Base-by-base conservation (phyloP, 495 filamentous ascomycete genomes). In the Daldinia decipiens region DNA sequence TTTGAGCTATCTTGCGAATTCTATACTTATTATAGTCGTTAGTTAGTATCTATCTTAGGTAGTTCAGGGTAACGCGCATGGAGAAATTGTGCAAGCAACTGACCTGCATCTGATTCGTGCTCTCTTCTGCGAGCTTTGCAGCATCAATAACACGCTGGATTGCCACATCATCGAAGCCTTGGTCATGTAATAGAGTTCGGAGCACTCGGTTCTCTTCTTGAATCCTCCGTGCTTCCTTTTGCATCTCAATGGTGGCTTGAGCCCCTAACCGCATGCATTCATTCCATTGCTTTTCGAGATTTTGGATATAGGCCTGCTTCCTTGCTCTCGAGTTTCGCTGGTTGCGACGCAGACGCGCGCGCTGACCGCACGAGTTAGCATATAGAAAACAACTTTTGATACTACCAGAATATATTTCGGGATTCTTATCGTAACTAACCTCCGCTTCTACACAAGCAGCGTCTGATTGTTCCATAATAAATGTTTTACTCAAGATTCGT, bases 281-380 rank as follows among this genome's bases (percentile, higher is more conserved):
- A 11, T 39, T 59, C 56, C 56, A 59, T 43, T 39, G 56, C 34
- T 43, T 24, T 26, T 59, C 56, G 4, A 59, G 21, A 40, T 29
- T 43, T 31, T 43, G 36, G 12, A 59, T 43, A 45, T 59, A 59
- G 1, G 56, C 56, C 13, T 59, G 56, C 24, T 59, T 59, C 36
- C 56, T 59, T 17, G 56, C 56, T 29, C 56, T 40, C 7, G 56
- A 59, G 24, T 59, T 59, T 1, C 56, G 56, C 9, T 59, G 56
- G 21, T 59, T 59, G 15, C 56, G 56, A 31, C 56, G 56, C 56
- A 59, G 24, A 43, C 56, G 56, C 24, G 56, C 56, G 38, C 56
- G 56, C 56, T 59, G 15, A 31, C 26, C n/a, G 13, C 29, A 34
- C 1, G 9, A 11, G 43, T 47, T 24, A 47, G 43, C 19, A 8